These are phyloP conservation scores for Rhexocercosporidium sp. DNA, from an alignment of 2,329 filamentous ascomycete species.

Conservation along the genomic window DNA sequence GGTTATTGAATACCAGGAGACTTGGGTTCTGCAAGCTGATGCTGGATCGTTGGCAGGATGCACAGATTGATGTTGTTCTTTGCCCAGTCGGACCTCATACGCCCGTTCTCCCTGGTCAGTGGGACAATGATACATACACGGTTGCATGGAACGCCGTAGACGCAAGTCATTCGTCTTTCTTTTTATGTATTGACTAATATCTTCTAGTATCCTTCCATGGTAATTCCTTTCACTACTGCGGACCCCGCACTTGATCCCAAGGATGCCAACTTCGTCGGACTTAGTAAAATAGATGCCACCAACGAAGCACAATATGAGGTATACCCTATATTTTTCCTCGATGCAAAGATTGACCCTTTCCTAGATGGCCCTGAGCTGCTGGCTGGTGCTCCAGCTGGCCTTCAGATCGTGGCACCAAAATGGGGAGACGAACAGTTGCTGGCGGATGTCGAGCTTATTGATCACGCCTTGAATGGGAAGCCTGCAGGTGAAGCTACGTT, in stretches of 20 bases:
- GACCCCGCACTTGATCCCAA: conserved; percentile 40
- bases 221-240: conserved; percentile 42
- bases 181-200: neutral
- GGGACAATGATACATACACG: conserved; percentile 44
- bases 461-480: conserved; percentile 35
- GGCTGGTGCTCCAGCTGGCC: conserved; percentile 42
- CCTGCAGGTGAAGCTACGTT: neutral
- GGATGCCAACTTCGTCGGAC: conserved; percentile 37
- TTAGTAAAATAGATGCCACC: conserved; percentile 35
- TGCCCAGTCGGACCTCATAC: conserved; percentile 42
- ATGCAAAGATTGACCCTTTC: conserved; percentile 15
- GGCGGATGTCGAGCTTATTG: conserved; percentile 41
- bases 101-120: conserved; percentile 42
- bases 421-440: conserved; percentile 43
- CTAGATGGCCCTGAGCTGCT: conserved; percentile 44
- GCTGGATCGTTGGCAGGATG: conserved; percentile 45
- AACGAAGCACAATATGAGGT: conserved; percentile 42
- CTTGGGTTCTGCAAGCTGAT: conserved; percentile 43
- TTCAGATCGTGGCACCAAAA: conserved; percentile 43
- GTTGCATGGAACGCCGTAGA: conserved; percentile 46
- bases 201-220: conserved; percentile 42
- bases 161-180: conserved; percentile 28
- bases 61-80: conserved; percentile 41
- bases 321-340: neutral
- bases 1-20: conserved; percentile 44